These are phyloP conservation scores for Fomitiporia mediterranea DNA, from an alignment of 1,284 basidiomycete species.

Conservation along the genomic window DNA sequence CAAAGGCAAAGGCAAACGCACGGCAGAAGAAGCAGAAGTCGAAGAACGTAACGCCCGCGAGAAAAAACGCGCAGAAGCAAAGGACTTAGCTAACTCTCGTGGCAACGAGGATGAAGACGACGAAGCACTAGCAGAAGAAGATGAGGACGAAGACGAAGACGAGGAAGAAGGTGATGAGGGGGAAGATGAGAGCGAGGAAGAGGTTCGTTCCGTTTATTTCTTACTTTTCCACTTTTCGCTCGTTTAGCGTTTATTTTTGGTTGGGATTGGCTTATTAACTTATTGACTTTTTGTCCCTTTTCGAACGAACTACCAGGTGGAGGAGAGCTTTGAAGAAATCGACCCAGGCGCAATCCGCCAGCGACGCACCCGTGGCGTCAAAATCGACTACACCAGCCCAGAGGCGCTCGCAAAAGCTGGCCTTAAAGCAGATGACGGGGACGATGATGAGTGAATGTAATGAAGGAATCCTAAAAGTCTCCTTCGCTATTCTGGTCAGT, in stretches of 20 bases:
- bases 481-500: neutral
- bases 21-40: slow-evolving; percentile 17
- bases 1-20: slow-evolving; percentile 21
- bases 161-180: slow-evolving; percentile 17
- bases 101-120: slow-evolving; percentile 7
- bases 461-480: neutral
- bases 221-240: neutral
- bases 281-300: neutral
- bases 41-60: slow-evolving; percentile 8
- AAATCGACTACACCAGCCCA: slow-evolving; percentile 20
- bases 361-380: slow-evolving; percentile 17
- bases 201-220: neutral
- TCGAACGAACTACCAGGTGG: slow-evolving; percentile 2
- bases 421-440: slow-evolving; percentile 13
- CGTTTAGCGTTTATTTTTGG: neutral
- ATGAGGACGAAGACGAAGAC: slow-evolving; percentile 16
- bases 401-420: slow-evolving; percentile 20
- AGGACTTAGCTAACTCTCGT: neutral
- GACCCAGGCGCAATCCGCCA: slow-evolving; percentile 16
- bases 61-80: slow-evolving; percentile 5
- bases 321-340: slow-evolving; percentile 18
- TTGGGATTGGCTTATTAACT: neutral
- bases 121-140: slow-evolving; percentile 14
- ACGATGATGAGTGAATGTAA: slow-evolving; percentile 15
- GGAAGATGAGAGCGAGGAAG: slow-evolving; percentile 17